Base-by-base conservation (phyloP, 768 basidiomycete species). In the Agrocybe praecox region DNA sequence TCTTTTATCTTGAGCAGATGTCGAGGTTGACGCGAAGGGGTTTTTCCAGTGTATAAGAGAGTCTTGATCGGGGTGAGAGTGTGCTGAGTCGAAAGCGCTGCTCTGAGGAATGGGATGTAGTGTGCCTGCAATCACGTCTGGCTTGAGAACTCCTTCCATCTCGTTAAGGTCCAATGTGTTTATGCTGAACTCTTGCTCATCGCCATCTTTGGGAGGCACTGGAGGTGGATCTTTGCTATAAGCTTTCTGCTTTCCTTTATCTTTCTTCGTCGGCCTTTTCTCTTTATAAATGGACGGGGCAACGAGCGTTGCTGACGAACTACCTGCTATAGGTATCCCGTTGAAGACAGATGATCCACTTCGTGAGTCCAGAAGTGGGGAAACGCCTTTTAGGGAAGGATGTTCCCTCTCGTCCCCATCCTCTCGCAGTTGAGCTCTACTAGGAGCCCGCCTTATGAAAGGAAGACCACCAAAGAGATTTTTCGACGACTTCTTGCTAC, bases 121-220 rank as follows among this genome's bases (percentile, higher is more conserved):
- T 49, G 53, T 53, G 49, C 54, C 61, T 52, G 64, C 56, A 60
- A 55, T 36, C 65, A 61, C 50, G 46, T 51, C 72, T 0, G 75
- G 71, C 69, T 94, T 78, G 59, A 96, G 75, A 65, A 97, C 94
- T 6, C 89, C 95, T 36, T 90, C 88, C 82, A 97, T 94, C 49
- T 83, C 73, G 10, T 88, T 81, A 44, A 92, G 68, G 67, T 94
- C 83, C 18, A 83, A 83, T 29, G 9, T 29, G 26, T 12, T 40
- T 5, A 40, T 3, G 21, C 70, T 73, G 56, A 84, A 73, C 21
- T 74, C 72, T 33, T 68, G 69, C 44, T 51, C 58, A 50, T 44
- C 55, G 24, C 70, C 73, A 44, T 67, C 67, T 43, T 73, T 73
- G 24, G 65, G 66, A 29, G 62, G 66, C 47, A 71, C 70, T 32